phyloP scores from a whole-genome alignment of 331 rosid genomes.

The Pyracantha coccinea region DNA sequence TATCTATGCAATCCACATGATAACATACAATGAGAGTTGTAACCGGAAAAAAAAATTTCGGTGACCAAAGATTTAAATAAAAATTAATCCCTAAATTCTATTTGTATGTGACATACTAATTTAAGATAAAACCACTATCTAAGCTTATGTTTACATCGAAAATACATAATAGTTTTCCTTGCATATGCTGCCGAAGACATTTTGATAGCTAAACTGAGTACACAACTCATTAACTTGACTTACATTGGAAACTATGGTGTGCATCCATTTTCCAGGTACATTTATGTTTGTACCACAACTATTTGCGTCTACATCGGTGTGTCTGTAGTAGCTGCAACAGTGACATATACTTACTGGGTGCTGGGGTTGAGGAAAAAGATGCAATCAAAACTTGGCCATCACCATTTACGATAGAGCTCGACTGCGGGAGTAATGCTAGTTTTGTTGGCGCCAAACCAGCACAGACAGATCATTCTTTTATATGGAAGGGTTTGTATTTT shows the following conservation, averaged over 20 bases:
- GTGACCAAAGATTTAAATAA: neutral
- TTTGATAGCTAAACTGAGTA: neutral
- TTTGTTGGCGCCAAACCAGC: neutral
- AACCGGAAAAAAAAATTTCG: too few relatives aligned
- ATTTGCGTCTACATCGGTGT: slow-evolving; percentile 60
- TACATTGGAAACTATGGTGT: neutral
- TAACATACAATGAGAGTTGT: neutral
- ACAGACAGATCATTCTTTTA: neutral
- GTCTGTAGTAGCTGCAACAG: slow-evolving; percentile 49
- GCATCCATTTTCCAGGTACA: slow-evolving; percentile 47
- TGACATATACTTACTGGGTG: slow-evolving; percentile 48
- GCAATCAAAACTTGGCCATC: slow-evolving; percentile 6
- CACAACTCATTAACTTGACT: neutral
- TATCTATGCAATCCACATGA: neutral
- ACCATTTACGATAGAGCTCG: slow-evolving; percentile 13
- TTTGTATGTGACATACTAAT: too few relatives aligned
- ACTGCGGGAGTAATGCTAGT: slow-evolving; percentile 7
- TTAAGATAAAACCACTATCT: neutral
- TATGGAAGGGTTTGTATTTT: neutral
- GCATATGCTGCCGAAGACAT: neutral
- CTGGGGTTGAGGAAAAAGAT: slow-evolving; percentile 31
- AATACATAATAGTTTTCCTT: neutral
- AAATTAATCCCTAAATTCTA: neutral
- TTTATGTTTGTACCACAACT: slow-evolving; percentile 68
- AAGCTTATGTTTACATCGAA: neutral